Percentiles rank a stretch among this genome's conserved stretches.
phyloP scores from a whole-genome alignment of 73 alveolate species.

The Blepharisma japonicum region DNA sequence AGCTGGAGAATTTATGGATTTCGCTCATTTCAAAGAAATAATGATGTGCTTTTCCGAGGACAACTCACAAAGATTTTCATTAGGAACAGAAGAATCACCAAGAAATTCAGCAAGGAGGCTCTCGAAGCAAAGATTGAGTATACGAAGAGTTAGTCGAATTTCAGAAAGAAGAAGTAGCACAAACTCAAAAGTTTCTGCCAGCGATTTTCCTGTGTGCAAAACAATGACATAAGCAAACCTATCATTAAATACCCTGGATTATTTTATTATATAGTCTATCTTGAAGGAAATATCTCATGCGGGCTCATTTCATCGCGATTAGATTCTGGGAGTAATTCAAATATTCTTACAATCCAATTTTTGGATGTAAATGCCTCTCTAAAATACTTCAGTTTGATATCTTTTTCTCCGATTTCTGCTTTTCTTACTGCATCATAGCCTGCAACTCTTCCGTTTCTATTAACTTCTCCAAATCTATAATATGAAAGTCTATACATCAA shows the following conservation, averaged over 20 bases:
- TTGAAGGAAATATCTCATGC: not conserved
- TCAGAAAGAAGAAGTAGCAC: too few species aligned
- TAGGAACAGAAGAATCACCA: too few species aligned
- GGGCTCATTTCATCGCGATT: constrained; percentile 40
- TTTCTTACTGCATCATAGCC: constrained; percentile 84
- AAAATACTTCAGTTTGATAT: constrained; percentile 73
- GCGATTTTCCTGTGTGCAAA: too few species aligned
- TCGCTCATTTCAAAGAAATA: not conserved
- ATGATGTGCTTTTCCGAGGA: constrained; percentile 27
- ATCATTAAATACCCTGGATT: too few species aligned
- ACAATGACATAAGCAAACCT: too few species aligned
- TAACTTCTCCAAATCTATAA: constrained; percentile 79
- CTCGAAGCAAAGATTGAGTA: too few species aligned
- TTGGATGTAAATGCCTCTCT: constrained; percentile 84
- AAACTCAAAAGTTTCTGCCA: too few species aligned
- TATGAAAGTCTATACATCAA: constrained; percentile 80
- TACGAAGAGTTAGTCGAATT: too few species aligned
- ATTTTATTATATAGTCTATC: too few species aligned
- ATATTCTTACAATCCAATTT: constrained; percentile 89
- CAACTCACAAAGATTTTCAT: too few species aligned
- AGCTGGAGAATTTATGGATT: not conserved
- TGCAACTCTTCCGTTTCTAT: constrained; percentile 59
- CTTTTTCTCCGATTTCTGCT: constrained; percentile 74
- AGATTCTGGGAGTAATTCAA: constrained; percentile 43
- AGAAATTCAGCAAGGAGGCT: too few species aligned